Conservation (phyloP, 78 protist species). For the slime mould (Dictyostelium discoideum) region DNA sequence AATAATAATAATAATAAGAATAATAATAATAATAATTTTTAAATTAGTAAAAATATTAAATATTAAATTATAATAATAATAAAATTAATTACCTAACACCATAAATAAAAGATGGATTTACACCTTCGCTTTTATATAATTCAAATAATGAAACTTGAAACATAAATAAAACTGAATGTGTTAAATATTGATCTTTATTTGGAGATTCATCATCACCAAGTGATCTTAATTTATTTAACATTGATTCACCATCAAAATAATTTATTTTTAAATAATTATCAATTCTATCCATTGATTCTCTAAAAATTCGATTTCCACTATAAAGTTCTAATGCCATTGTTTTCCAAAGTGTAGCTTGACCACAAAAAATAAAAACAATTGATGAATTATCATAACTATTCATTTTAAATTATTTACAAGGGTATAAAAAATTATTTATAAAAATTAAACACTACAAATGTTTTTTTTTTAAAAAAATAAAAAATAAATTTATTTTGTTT, state of each 20-base stretch:
- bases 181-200: background rate
- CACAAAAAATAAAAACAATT: background rate
- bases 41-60: background rate
- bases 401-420: background rate
- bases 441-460: background rate
- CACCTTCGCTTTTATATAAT: background rate
- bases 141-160: background rate
- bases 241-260: background rate
- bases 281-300: background rate
- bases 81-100: background rate
- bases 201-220: background rate
- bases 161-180: background rate
- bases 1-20: no score
- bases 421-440: background rate
- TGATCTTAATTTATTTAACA: background rate
- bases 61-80: background rate
- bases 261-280: background rate
- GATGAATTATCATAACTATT: background rate
- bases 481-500: no score
- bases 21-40: background rate
- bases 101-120: background rate
- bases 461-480: background rate
- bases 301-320: background rate
- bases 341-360: background rate
- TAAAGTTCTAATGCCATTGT: background rate